phyloP scores from a whole-genome alignment of 768 basidiomycete species.

The Auriscalpium orientale region DNA sequence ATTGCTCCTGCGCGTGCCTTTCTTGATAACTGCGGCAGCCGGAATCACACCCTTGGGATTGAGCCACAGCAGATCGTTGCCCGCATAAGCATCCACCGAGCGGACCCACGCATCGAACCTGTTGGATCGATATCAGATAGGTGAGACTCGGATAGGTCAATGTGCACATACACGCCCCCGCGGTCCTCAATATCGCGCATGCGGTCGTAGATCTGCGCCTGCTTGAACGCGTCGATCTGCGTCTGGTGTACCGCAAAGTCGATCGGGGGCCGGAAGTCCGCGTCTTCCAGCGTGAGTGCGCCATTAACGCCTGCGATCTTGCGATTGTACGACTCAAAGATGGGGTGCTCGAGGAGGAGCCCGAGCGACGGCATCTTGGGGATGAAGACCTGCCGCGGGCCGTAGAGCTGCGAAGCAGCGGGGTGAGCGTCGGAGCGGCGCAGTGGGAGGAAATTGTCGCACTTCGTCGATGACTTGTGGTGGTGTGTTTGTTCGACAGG shows the following conservation, averaged over 20 bases:
- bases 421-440: not conserved
- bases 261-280: slow-evolving; percentile 63
- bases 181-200: slow-evolving; percentile 82
- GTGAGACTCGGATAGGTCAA: not conserved
- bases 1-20: slow-evolving; percentile 44
- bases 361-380: slow-evolving; percentile 97
- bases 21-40: slow-evolving; percentile 55
- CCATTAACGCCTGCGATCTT: slow-evolving; percentile 43
- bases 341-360: slow-evolving; percentile 80
- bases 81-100: slow-evolving; percentile 65
- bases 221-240: slow-evolving; percentile 75
- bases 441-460: not conserved
- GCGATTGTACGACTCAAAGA: slow-evolving; percentile 72
- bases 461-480: slow-evolving; percentile 70
- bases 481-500: slow-evolving; percentile 70
- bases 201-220: slow-evolving; percentile 75
- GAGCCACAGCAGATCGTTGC: slow-evolving; percentile 65
- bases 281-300: slow-evolving; percentile 43
- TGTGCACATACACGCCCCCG: slow-evolving; percentile 57
- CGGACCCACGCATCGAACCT: slow-evolving; percentile 86
- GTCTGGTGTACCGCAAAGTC: slow-evolving; percentile 63
- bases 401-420: slow-evolving; percentile 52
- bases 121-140: not conserved
- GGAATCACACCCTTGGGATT: slow-evolving; percentile 78
- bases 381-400: slow-evolving; percentile 67